These are phyloP conservation scores for Thinopyrum elongatum DNA, from an alignment of 176 grass and related monocot species.

Conservation along the genomic window DNA sequence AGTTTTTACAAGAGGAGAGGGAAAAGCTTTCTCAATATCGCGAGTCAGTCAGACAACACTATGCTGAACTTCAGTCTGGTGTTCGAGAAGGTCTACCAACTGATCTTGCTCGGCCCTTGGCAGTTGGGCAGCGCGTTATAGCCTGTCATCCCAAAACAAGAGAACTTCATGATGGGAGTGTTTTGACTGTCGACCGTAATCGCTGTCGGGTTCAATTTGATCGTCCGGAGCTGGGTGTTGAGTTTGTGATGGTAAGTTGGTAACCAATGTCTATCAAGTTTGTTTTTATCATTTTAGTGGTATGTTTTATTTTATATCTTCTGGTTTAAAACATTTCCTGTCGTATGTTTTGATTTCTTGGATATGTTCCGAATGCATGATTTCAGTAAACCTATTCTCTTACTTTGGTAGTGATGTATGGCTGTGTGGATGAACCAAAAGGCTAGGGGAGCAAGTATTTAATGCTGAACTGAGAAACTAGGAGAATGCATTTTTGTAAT, in stretches of 20 bases:
- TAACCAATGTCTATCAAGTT: constrained; percentile 41
- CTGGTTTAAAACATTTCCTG: constrained; percentile 14
- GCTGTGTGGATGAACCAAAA: not conserved
- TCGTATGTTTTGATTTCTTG: constrained; percentile 14
- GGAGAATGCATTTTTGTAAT: not conserved
- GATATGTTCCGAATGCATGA: not conserved
- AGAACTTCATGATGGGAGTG: constrained; percentile 92
- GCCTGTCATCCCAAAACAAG: constrained; percentile 94
- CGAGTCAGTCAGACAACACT: constrained; percentile 88
- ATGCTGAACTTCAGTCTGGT: constrained; percentile 76
- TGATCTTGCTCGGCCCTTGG: constrained; percentile 84
- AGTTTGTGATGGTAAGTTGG: constrained; percentile 59
- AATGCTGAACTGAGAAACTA: not conserved
- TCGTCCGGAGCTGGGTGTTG: constrained; percentile 71
- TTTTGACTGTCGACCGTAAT: constrained; percentile 70
- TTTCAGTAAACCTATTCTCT: constrained; percentile 16
- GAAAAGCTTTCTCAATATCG: constrained; percentile 83
- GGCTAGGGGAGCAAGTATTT: not conserved
- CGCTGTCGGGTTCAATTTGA: constrained; percentile 92
- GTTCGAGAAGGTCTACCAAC: constrained; percentile 82
- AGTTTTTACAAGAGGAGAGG: constrained; percentile 91
- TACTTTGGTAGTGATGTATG: not conserved
- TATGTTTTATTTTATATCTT: constrained; percentile 15
- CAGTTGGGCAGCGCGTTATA: constrained; percentile 84
- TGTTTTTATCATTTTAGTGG: constrained; percentile 2